A percentile compares a stretch with the other conserved stretches of the same genome.
These are phyloP conservation scores for Quercus wislizeni DNA, from an alignment of 306 rosid species.

Conservation along the genomic window DNA sequence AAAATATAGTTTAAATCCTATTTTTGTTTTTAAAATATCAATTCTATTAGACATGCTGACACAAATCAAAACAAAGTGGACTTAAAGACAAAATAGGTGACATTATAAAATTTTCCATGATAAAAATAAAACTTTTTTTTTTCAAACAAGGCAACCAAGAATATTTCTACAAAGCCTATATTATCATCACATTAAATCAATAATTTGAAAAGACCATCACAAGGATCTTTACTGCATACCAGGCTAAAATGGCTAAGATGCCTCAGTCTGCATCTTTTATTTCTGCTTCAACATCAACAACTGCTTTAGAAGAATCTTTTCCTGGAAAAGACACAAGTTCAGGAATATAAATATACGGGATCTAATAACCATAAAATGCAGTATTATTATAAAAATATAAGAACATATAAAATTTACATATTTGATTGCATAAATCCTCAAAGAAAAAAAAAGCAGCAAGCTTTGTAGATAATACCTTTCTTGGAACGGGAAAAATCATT, in stretches of 20 bases:
- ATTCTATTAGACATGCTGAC: too few relatives aligned
- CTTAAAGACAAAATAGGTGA: too few relatives aligned
- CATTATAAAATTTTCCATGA: too few relatives aligned
- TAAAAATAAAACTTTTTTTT: too few relatives aligned
- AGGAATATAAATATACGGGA: not conserved
- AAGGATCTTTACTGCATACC: conserved; percentile 23
- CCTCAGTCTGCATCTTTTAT: conserved; percentile 81
- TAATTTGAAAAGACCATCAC: not conserved
- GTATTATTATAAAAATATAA: not conserved
- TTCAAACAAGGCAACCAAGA: not conserved
- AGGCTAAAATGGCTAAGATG: conserved; percentile 16
- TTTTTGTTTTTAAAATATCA: too few relatives aligned
- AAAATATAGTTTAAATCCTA: too few relatives aligned
- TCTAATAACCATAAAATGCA: not conserved
- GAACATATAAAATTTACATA: not conserved
- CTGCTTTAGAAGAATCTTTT: conserved; percentile 54
- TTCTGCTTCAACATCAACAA: conserved; percentile 93
- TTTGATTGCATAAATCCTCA: not conserved
- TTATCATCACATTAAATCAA: not conserved
- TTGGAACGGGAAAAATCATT: conserved; percentile 50
- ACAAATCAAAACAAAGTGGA: too few relatives aligned
- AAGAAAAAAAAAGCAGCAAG: conserved; percentile 4
- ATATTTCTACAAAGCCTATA: not conserved
- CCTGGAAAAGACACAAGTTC: conserved; percentile 40
- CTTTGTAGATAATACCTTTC: conserved; percentile 49